Percentiles rank a stretch among this genome's conserved stretches.
These are phyloP conservation scores for Aspergillus conjunctus DNA, from an alignment of 495 filamentous ascomycete genomes.

Conservation along the genomic window DNA sequence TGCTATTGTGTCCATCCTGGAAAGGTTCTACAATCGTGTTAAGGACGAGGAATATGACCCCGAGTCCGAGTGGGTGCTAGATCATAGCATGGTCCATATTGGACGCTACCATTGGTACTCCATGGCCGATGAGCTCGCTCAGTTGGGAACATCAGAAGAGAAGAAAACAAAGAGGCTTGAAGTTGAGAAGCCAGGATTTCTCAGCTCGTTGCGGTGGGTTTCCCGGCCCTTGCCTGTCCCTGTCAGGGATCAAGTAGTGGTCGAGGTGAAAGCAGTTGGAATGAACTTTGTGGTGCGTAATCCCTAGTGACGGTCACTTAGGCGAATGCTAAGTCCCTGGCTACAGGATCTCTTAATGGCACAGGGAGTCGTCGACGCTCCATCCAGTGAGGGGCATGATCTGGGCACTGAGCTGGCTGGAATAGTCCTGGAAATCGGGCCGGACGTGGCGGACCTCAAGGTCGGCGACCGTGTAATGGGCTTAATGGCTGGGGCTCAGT, in stretches of 20 bases:
- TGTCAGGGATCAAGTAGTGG: slow-evolving; percentile 1
- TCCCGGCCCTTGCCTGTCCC: background rate
- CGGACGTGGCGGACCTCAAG: background rate
- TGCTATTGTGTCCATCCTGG: background rate
- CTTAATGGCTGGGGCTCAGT: background rate
- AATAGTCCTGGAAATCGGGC: background rate
- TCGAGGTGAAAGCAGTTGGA: slow-evolving; percentile 3
- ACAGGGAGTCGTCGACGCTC: background rate
- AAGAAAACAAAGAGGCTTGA: background rate
- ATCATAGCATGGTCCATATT: background rate
- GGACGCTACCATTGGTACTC: background rate
- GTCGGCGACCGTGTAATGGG: slow-evolving; percentile 8
- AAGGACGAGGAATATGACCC: background rate
- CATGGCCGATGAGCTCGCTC: background rate
- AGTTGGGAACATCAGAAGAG: background rate
- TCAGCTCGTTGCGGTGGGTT: background rate
- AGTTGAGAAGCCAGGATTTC: background rate
- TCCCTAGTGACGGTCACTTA: background rate
- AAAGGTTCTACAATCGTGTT: background rate
- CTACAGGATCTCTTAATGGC: slow-evolving; percentile 7
- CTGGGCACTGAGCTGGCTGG: slow-evolving; percentile 9
- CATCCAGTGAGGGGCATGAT: background rate
- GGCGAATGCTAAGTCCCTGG: background rate
- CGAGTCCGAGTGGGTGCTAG: background rate
- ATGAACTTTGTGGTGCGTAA: slow-evolving; percentile 3